Evolutionary conservation across 2,329 filamentous ascomycete genomes (phyloP).

Genomic region (Cladosporium sp.): DNA sequence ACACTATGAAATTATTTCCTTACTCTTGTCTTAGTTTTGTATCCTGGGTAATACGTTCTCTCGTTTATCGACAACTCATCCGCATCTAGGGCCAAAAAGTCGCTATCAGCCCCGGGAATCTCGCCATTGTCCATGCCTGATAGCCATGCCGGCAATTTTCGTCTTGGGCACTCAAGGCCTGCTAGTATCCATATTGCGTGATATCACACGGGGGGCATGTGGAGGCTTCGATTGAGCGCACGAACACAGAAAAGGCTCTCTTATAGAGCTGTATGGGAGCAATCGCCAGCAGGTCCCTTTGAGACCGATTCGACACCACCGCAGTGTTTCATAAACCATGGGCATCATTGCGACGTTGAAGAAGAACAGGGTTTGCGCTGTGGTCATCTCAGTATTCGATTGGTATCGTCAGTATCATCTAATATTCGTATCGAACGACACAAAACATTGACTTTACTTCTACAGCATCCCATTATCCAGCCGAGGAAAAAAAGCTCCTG

Average conservation of each 20-base stretch:
- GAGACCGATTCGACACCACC: not conserved
- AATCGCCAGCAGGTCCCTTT: not conserved
- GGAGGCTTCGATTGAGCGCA: not conserved
- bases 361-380: constrained; percentile 5
- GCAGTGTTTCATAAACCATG: not conserved
- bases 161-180: not conserved
- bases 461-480: constrained; percentile 30
- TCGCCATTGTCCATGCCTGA: too few relatives aligned
- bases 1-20: too few relatives aligned
- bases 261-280: too few relatives aligned
- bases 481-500: constrained; percentile 45
- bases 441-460: not conserved
- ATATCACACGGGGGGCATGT: not conserved
- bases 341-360: not conserved
- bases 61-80: too few relatives aligned
- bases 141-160: too few relatives aligned
- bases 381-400: constrained; percentile 3
- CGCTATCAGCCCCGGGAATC: too few relatives aligned
- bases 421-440: not conserved
- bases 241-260: too few relatives aligned
- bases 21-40: too few relatives aligned
- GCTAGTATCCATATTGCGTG: not conserved
- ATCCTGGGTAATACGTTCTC: too few relatives aligned
- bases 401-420: constrained; percentile 2
- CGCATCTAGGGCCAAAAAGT: too few relatives aligned